Evolutionary conservation across 2,329 filamentous ascomycete genomes (phyloP).

Genomic region (Talaromyces sp.): DNA sequence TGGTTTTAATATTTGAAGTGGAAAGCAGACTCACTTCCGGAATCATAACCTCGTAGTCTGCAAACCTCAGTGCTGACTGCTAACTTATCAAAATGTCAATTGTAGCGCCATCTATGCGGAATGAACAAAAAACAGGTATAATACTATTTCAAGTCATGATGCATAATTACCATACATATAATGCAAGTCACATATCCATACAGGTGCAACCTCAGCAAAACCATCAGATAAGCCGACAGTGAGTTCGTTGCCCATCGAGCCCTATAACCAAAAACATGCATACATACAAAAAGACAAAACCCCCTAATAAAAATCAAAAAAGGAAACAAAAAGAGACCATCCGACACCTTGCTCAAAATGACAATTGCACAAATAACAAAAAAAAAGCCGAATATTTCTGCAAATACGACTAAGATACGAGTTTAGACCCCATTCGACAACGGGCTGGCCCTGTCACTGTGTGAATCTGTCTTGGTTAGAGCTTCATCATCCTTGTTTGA

Average conservation of each 20-base stretch:
- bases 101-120: not conserved
- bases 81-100: not conserved
- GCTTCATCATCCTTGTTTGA: conserved; percentile 12
- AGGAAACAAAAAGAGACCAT: not conserved
- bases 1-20: too few relatives aligned
- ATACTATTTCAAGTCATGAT: not conserved
- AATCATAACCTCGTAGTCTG: not conserved
- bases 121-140: not conserved
- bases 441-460: conserved; percentile 13
- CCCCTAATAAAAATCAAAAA: not conserved
- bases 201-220: not conserved
- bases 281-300: conserved; percentile 1
- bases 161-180: not conserved
- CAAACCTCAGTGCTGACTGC: too few relatives aligned
- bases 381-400: conserved; percentile 4
- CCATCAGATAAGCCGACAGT: not conserved
- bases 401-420: not conserved
- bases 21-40: not conserved
- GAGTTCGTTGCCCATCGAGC: not conserved
- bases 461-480: conserved; percentile 11
- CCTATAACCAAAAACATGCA: conserved; percentile 1
- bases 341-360: not conserved
- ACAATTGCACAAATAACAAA: not conserved
- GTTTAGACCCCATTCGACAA: conserved; percentile 4
- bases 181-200: not conserved